Conservation (phyloP, 352 stramenopile genomes). For the Globisporangium nunn region DNA sequence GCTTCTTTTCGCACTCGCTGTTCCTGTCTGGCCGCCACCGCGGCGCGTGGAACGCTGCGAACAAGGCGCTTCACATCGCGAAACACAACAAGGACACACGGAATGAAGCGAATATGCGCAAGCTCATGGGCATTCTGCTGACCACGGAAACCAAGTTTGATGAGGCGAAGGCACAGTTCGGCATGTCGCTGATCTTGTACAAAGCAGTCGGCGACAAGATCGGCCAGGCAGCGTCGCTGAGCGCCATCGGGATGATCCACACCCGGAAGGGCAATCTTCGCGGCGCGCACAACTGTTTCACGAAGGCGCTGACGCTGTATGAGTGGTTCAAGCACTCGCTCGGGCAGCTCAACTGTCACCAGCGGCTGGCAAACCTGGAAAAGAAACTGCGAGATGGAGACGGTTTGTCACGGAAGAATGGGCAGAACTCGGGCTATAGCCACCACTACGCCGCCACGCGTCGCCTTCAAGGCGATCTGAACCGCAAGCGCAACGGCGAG, state of each 20-base stretch:
- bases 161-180: constrained; percentile 75
- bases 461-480: constrained; percentile 69
- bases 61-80: constrained; percentile 66
- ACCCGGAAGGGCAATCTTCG: constrained; percentile 72
- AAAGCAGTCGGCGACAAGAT: constrained; percentile 70
- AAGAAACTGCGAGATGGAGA: constrained; percentile 77
- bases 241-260: constrained; percentile 76
- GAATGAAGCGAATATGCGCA: constrained; percentile 63
- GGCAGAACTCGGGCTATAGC: constrained; percentile 50
- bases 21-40: constrained; percentile 70
- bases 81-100: constrained; percentile 67
- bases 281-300: constrained; percentile 74
- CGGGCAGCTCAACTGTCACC: constrained; percentile 74
- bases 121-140: constrained; percentile 71
- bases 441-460: constrained; percentile 75
- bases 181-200: constrained; percentile 67
- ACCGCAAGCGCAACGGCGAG: constrained; percentile 73
- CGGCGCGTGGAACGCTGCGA: constrained; percentile 62
- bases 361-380: constrained; percentile 75
- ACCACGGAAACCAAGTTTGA: constrained; percentile 82
- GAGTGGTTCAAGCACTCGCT: constrained; percentile 81
- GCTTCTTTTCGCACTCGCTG: constrained; percentile 65
- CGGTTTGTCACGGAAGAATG: constrained; percentile 43
- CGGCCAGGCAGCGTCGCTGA: constrained; percentile 64
- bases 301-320: constrained; percentile 70